A percentile compares a stretch with the other conserved stretches of the same genome.
phyloP scores from a whole-genome alignment of 2,329 filamentous ascomycete genomes.

The Arthrobotrys iridis region DNA sequence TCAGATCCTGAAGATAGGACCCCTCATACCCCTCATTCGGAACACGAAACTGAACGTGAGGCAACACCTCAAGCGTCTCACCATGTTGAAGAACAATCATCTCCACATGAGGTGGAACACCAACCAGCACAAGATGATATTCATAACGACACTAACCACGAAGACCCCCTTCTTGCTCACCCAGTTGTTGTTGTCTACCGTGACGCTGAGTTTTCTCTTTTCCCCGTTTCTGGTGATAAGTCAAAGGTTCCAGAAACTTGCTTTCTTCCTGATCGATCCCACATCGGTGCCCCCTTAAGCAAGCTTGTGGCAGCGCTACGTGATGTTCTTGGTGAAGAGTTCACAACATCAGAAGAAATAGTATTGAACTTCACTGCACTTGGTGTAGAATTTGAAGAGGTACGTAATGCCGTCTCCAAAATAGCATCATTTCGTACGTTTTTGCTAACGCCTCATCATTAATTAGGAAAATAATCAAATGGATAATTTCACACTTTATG shows the following conservation, averaged over 20 bases:
- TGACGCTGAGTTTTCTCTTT: constrained; percentile 42
- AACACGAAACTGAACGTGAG: constrained; percentile 17
- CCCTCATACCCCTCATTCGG: constrained; percentile 15
- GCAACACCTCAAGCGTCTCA: neutral
- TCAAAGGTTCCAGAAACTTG: constrained; percentile 30
- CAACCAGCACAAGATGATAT: constrained; percentile 10
- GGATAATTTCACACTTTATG: constrained; percentile 43
- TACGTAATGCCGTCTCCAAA: constrained; percentile 3
- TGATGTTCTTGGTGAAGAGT: constrained; percentile 49
- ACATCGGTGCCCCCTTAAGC: constrained; percentile 33
- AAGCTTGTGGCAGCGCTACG: constrained; percentile 47
- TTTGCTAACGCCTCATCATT: neutral
- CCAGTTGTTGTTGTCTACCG: constrained; percentile 49
- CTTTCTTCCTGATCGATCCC: constrained; percentile 43
- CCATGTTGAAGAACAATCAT: neutral
- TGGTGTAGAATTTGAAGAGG: constrained; percentile 51
- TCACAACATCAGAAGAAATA: constrained; percentile 42
- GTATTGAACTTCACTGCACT: constrained; percentile 40
- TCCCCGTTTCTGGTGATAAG: constrained; percentile 18
- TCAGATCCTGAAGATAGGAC: constrained; percentile 26
- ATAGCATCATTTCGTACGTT: neutral
- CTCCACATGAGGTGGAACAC: neutral
- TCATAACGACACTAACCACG: neutral
- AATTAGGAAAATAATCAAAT: constrained; percentile 47
- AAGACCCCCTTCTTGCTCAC: constrained; percentile 34